A percentile compares a stretch with the other conserved stretches of the same genome.
phyloP scores from a whole-genome alignment of 225 moss, liverwort and hornwort species.

The Asterella californica region DNA sequence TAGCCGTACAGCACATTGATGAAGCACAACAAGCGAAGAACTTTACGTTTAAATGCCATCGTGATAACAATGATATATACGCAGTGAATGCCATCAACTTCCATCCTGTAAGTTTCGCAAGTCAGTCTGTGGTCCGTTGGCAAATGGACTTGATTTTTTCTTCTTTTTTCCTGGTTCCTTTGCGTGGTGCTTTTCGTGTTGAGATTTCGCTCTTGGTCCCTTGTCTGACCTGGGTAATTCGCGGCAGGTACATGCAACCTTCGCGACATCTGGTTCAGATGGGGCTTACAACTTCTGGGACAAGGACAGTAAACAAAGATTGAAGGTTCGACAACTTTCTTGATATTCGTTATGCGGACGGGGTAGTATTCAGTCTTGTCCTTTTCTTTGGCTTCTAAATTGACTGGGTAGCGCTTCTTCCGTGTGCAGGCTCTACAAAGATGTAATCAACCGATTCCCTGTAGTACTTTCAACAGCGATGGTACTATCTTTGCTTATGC shows the following conservation, averaged over 20 bases:
- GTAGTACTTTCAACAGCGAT: constrained; percentile 88
- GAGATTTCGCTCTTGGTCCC: neutral
- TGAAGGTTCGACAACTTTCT: constrained; percentile 52
- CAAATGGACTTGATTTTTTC: neutral
- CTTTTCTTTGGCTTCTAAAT: neutral
- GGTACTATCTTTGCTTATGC: constrained; percentile 94
- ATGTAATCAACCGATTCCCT: constrained; percentile 89
- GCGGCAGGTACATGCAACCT: constrained; percentile 97
- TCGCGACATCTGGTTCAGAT: constrained; percentile 98
- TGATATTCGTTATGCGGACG: neutral
- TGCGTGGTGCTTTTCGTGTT: neutral
- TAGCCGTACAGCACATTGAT: constrained; percentile 98
- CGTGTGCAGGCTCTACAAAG: constrained; percentile 76
- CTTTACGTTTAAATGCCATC: constrained; percentile 97
- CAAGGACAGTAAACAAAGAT: constrained; percentile 97
- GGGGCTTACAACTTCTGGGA: constrained; percentile 99
- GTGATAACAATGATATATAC: constrained; percentile 97
- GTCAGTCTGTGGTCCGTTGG: neutral
- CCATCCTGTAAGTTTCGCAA: constrained; percentile 71
- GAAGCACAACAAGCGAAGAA: constrained; percentile 92
- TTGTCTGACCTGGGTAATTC: neutral
- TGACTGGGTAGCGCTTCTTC: neutral
- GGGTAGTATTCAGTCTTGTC: neutral
- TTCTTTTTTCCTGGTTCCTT: neutral
- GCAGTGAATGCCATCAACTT: constrained; percentile 98